phyloP scores from a whole-genome alignment of 208 protist species.

The Acanthamoeba sp. region DNA sequence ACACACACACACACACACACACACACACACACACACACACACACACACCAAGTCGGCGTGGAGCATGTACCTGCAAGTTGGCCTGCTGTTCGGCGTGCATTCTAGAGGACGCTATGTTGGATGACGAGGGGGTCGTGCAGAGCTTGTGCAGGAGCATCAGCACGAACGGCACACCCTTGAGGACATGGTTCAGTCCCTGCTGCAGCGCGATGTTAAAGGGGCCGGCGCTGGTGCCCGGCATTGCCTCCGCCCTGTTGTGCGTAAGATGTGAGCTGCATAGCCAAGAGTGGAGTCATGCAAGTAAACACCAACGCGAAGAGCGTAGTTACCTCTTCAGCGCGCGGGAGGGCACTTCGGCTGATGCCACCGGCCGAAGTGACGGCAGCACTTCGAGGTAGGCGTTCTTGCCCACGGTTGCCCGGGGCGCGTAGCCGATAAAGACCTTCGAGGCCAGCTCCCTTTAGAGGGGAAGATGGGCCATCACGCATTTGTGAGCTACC shows the following conservation, averaged over 20 bases:
- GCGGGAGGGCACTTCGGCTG: background rate
- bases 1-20: no score
- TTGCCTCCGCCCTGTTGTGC: conserved; percentile 3
- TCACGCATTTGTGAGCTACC: background rate
- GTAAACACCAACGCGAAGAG: background rate
- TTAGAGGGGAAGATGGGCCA: no score
- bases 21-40: background rate
- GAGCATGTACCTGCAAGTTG: background rate
- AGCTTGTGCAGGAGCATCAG: conserved; percentile 64
- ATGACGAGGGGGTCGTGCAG: background rate
- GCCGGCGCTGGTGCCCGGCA: conserved; percentile 24
- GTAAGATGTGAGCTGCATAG: background rate
- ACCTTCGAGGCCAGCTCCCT: conserved; percentile 37
- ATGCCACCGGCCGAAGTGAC: conserved; percentile 45
- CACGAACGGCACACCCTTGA: conserved; percentile 45
- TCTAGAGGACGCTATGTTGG: background rate
- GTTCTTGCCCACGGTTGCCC: background rate
- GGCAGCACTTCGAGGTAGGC: background rate
- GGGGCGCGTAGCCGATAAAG: conserved; percentile 37
- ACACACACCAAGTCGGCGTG: background rate
- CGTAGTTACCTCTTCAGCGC: background rate
- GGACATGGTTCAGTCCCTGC: conserved; percentile 24
- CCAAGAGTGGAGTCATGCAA: background rate
- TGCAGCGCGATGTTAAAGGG: conserved; percentile 44
- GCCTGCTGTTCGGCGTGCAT: background rate